Evolutionary conservation across 164 flowering plant species (phyloP), one percentile per base, ranked within the genome.

Genomic region (Umbellularia californica): DNA sequence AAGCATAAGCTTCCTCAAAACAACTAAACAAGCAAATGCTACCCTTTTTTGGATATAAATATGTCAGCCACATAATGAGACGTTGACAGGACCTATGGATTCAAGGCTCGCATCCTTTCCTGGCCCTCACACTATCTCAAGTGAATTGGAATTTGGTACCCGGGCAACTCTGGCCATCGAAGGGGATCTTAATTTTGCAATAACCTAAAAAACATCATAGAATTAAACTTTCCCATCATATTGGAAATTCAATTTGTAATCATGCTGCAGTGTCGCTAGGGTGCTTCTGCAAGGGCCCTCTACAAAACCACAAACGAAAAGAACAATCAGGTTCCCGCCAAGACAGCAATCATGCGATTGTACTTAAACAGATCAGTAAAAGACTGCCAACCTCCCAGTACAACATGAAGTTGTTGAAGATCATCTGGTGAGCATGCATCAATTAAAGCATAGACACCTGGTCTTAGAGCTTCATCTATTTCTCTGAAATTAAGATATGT

Each of bases 241-340:
- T 70, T 87, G 86, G 85, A 88, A 95, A 72, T 90, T 81, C 33
- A 81, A 76, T 73, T 90, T 88, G 87, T 95, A 90, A 80, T 93
- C 97, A 72, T 85, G 91, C 76, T 87, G 90, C 82, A 95, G 72
- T 58, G 75, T 76, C 1, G 91, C 90, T 33, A 95, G 80, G 2
- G 89, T 88, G 85, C 86, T 90, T 81, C 97, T 84, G 85, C 97
- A 93, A 72, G 97, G 92, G 65, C 99, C 99, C 88, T 95, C 99
- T 95, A 75, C 81, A 84, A 72, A 70, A 77, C 30, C 73, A 33
- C 65, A 1, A 63, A 72, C 41, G 71, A 2, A 25, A 80, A 72
- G 64, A 75, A 33, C 68, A 35, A 55, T 78, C 70, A 79, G 47
- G 77, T 19, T 63, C 72, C 78, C 27, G 5, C 70, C 51, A 63